A percentile compares a stretch with the other conserved stretches of the same genome.
Conservation (phyloP, 169 alveolate species). For the Plasmodium fragile region DNA sequence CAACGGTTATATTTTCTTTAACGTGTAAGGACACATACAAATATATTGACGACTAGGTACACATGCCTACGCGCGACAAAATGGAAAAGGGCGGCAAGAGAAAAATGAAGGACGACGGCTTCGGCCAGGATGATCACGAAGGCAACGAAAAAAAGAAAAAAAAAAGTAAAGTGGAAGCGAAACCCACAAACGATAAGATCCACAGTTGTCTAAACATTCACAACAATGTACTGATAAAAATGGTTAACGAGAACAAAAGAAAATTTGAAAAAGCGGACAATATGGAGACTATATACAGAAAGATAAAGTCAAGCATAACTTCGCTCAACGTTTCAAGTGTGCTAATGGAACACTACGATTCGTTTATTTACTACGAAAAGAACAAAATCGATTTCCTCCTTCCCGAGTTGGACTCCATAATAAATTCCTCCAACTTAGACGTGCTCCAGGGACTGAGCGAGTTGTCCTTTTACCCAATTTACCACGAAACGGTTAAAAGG, state of each 20-base stretch:
- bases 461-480: conserved; percentile 60
- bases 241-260: conserved; percentile 39
- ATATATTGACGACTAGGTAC: background rate
- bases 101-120: conserved; percentile 20
- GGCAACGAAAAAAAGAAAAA: conserved; percentile 30
- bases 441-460: conserved; percentile 31
- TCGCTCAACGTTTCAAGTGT: conserved; percentile 67
- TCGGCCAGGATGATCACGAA: conserved; percentile 25
- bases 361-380: conserved; percentile 68
- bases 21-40: background rate
- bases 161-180: conserved; percentile 46
- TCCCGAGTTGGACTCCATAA: conserved; percentile 53
- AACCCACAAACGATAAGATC: conserved; percentile 12
- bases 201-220: conserved; percentile 35
- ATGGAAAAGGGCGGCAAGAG: conserved; percentile 37
- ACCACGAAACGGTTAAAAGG: conserved; percentile 55
- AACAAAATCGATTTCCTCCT: conserved; percentile 66
- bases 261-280: conserved; percentile 39
- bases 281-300: conserved; percentile 41
- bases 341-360: conserved; percentile 56
- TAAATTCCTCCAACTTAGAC: conserved; percentile 60
- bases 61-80: conserved; percentile 2
- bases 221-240: conserved; percentile 40
- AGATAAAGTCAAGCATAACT: conserved; percentile 33
- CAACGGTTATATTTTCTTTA: background rate